Evolutionary conservation across 192 early-diverging fungal species (phyloP), one percentile per base, ranked within the genome.

Genomic region (Backusella tarrabulga): DNA sequence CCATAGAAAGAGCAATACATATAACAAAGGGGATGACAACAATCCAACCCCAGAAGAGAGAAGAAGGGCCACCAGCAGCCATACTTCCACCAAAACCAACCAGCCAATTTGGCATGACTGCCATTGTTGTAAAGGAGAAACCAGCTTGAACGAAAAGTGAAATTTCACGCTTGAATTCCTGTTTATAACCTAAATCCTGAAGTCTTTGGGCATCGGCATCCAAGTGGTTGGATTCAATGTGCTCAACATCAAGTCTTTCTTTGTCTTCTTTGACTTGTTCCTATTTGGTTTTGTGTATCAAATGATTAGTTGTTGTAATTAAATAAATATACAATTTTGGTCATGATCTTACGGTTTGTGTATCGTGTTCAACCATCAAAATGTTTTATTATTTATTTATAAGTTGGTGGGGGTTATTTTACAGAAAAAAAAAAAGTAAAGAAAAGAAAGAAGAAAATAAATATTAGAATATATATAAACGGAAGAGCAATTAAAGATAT

Each of bases 21-120:
- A 73, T 69, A 34, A 82, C 82, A 83, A 87, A 85, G 34, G 78
- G 67, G 4, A 80, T 77, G 2, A 84, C 83, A 44, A 82, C 78
- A 17, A 87, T 78, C 86, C 86, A 87, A 38, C 84, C 84, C 79
- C 82, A 87, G 23, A 85, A 83, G 41, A 87, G 80, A 54, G 81
- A 78, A 5, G 77, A 81, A 12, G 86, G 86, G 23, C 86, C 86
- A 34, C 86, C 86, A 11, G 84, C 79, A 40, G 77, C 79, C 42
- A 87, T 34, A 41, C 84, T 82, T 11, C 77, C 76, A 32, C 86
- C 86, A 74, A 85, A 83, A 34, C 84, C 80, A 34, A 82, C 72
- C 9, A 79, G 54, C 85, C 85, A 73, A 75, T 81, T 77, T 11
- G 71, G 80, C 34, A 83, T 72, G 26, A 87, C 81, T 3, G 83